These are phyloP conservation scores for Arabidopsis arenosa DNA, from an alignment of 345 rosid genomes.

Conservation along the genomic window DNA sequence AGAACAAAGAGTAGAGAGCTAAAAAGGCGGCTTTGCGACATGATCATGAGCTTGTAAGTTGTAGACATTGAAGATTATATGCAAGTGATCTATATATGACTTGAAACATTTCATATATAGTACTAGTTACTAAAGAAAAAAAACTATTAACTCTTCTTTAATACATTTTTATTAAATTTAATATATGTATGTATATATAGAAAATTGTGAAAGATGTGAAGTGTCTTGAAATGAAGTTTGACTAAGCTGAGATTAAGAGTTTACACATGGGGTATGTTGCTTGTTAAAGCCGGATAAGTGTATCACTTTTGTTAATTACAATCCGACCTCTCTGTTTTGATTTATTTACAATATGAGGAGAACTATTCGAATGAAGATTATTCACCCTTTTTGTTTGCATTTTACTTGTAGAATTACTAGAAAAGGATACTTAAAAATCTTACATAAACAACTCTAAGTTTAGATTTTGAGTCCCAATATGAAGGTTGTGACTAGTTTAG, in stretches of 20 bases:
- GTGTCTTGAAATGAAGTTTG: constrained; percentile 30
- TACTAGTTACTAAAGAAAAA: not conserved
- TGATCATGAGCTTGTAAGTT: constrained; percentile 33
- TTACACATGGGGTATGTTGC: constrained; percentile 38
- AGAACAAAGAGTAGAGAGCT: constrained; percentile 14
- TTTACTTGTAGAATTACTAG: not conserved
- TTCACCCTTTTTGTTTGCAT: not conserved
- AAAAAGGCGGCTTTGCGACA: constrained; percentile 17
- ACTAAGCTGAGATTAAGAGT: constrained; percentile 30
- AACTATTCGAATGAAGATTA: not conserved
- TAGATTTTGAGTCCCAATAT: not conserved
- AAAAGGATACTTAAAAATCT: too few relatives aligned
- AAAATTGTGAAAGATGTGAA: constrained; percentile 29
- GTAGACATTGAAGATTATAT: constrained; percentile 13
- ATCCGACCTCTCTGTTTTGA: constrained; percentile 7
- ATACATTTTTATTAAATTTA: not conserved
- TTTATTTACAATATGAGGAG: constrained; percentile 2
- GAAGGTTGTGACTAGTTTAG: constrained; percentile 7
- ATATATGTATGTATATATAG: not conserved
- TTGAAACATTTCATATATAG: constrained; percentile 22
- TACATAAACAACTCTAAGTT: not conserved
- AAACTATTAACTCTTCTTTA: not conserved
- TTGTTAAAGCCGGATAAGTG: constrained; percentile 19
- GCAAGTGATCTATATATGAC: constrained; percentile 22
- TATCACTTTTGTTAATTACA: constrained; percentile 24